A percentile compares a stretch with the other conserved stretches of the same genome.
phyloP scores from a whole-genome alignment of 768 basidiomycete genomes.

The Psilocybe tampanensis region DNA sequence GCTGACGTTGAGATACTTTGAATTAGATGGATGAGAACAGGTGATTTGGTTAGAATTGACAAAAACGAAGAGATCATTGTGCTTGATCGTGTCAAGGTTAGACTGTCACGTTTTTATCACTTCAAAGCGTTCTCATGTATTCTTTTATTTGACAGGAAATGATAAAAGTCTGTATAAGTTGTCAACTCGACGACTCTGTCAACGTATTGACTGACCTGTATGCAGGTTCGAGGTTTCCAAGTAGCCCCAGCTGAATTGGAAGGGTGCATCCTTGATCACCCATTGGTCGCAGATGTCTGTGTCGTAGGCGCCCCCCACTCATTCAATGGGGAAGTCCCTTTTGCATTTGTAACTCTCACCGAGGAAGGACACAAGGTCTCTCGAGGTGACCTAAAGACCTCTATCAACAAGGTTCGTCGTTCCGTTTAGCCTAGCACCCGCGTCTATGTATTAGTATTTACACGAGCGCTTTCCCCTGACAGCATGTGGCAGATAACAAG shows the following conservation, averaged over 20 bases:
- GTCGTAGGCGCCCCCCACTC: slow-evolving; percentile 61
- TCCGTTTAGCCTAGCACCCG: background rate
- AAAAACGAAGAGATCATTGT: slow-evolving; percentile 6
- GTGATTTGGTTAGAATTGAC: slow-evolving; percentile 11
- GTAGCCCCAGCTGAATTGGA: slow-evolving; percentile 75
- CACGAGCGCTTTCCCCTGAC: background rate
- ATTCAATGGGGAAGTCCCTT: slow-evolving; percentile 60
- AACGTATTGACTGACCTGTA: background rate
- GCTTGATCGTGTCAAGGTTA: slow-evolving; percentile 13
- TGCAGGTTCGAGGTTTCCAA: slow-evolving; percentile 50
- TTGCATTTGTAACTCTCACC: slow-evolving; percentile 63
- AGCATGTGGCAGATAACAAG: slow-evolving; percentile 56
- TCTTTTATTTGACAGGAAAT: background rate
- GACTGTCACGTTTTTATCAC: background rate
- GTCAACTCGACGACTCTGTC: background rate
- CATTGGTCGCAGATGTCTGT: slow-evolving; percentile 58
- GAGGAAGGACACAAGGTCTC: background rate
- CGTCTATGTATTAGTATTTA: background rate
- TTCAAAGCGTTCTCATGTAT: background rate
- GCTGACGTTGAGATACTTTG: too few relatives aligned
- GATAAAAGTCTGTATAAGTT: background rate
- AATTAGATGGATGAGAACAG: slow-evolving; percentile 10
- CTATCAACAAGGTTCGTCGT: slow-evolving; percentile 44
- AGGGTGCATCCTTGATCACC: slow-evolving; percentile 56
- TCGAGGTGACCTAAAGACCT: slow-evolving; percentile 9